Conservation (phyloP, 441 rosid genomes). For the Corymbia calophylla region DNA sequence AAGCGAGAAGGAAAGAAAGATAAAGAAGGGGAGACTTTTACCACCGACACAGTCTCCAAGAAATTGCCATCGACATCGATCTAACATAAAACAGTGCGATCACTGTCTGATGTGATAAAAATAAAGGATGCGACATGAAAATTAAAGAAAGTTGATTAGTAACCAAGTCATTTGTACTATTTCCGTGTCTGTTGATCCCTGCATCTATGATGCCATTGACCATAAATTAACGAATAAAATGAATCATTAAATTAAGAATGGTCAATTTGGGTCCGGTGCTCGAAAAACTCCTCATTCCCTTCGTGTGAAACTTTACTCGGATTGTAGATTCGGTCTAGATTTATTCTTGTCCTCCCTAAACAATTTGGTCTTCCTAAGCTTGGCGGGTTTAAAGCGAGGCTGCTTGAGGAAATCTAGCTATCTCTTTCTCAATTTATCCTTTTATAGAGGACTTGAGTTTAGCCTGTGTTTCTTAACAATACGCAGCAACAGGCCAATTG, state of each 20-base stretch:
- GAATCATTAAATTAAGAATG: background rate
- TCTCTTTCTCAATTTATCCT: background rate
- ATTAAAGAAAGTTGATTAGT: background rate
- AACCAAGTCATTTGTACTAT: background rate
- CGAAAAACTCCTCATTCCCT: background rate
- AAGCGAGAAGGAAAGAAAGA: background rate
- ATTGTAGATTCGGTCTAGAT: background rate
- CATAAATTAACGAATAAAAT: background rate
- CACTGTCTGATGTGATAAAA: background rate
- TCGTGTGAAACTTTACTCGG: background rate
- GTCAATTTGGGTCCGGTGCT: background rate
- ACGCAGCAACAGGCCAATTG: background rate
- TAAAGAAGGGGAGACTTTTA: background rate
- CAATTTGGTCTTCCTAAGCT: background rate
- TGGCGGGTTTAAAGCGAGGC: background rate
- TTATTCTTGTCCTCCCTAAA: background rate
- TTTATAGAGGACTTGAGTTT: background rate
- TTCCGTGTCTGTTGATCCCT: background rate
- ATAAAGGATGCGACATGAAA: background rate
- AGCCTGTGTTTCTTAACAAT: rapidly evolving
- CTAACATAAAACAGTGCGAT: background rate
- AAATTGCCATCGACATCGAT: background rate
- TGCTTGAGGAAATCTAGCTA: background rate
- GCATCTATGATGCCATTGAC: background rate
- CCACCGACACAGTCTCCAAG: background rate